Evolutionary conservation across 345 rosid species (phyloP).

Genomic region (Rubroshorea leprosula): DNA sequence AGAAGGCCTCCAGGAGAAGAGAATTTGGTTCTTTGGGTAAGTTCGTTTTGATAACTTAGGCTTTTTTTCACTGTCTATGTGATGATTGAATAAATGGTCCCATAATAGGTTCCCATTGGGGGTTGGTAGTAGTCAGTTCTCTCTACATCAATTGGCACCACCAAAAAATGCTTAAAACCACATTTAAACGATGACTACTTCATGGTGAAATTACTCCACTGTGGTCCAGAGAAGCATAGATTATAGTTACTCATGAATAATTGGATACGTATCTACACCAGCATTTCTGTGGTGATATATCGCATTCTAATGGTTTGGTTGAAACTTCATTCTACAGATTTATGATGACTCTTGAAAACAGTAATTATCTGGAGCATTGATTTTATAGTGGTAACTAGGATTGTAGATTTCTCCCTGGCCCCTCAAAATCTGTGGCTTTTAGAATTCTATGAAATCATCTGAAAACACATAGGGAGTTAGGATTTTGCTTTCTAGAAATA

Average conservation of each 20-base stretch:
- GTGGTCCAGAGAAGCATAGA: background rate
- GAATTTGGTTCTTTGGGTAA: slow-evolving; percentile 90
- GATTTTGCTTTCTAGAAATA: background rate
- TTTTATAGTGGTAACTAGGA: background rate
- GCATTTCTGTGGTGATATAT: slow-evolving; percentile 2
- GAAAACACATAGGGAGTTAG: background rate
- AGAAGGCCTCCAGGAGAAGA: slow-evolving; percentile 79
- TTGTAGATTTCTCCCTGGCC: background rate
- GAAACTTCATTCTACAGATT: too few species aligned
- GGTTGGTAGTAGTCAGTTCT: background rate
- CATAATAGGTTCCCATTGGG: background rate
- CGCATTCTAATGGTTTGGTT: too few species aligned
- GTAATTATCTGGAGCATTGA: too few species aligned
- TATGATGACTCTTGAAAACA: too few species aligned
- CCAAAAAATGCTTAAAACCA: slow-evolving; percentile 2
- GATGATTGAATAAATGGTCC: slow-evolving; percentile 20
- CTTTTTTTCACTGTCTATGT: slow-evolving; percentile 24
- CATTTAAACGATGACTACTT: slow-evolving; percentile 9
- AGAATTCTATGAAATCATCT: background rate
- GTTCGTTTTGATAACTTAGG: slow-evolving; percentile 23
- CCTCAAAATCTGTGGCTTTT: background rate
- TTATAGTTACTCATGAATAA: background rate
- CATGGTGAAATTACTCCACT: slow-evolving; percentile 9
- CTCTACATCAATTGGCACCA: slow-evolving; percentile 6
- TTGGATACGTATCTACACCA: background rate